Percentiles rank a stretch among this genome's conserved stretches.
phyloP scores from a whole-genome alignment of 192 early-diverging fungal genomes.

The Backusella parvicylindrica region DNA sequence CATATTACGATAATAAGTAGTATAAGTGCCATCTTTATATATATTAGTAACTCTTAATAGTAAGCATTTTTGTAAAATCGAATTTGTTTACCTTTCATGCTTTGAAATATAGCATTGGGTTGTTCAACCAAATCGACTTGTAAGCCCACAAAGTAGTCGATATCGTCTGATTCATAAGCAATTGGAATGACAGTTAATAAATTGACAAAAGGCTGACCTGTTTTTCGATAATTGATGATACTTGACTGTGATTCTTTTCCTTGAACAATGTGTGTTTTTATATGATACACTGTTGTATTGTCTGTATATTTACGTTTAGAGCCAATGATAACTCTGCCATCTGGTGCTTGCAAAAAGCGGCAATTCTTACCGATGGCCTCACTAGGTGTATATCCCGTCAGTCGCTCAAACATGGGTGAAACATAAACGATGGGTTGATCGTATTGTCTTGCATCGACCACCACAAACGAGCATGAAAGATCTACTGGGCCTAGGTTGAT shows the following conservation, averaged over 20 bases:
- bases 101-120: conserved; percentile 62
- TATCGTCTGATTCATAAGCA: conserved; percentile 42
- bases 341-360: conserved; percentile 47
- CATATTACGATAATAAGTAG: conserved; percentile 47
- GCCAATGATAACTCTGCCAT: conserved; percentile 51
- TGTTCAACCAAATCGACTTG: conserved; percentile 68
- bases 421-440: conserved; percentile 66
- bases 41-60: background rate
- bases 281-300: conserved; percentile 51
- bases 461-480: conserved; percentile 29
- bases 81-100: conserved; percentile 51
- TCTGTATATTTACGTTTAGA: conserved; percentile 50
- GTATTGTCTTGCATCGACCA: conserved; percentile 51
- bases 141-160: conserved; percentile 64
- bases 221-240: conserved; percentile 66
- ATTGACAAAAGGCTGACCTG: conserved; percentile 70
- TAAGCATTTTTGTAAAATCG: no score
- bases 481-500: conserved; percentile 33
- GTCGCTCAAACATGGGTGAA: conserved; percentile 57
- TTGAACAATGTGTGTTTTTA: conserved; percentile 43
- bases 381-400: conserved; percentile 50
- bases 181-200: conserved; percentile 64
- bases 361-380: conserved; percentile 51
- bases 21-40: conserved; percentile 46
- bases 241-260: conserved; percentile 63